Percentiles rank a stretch among this genome's conserved stretches.
Conservation (phyloP, 192 early-diverging fungal species). For the Mortierella antarctica region DNA sequence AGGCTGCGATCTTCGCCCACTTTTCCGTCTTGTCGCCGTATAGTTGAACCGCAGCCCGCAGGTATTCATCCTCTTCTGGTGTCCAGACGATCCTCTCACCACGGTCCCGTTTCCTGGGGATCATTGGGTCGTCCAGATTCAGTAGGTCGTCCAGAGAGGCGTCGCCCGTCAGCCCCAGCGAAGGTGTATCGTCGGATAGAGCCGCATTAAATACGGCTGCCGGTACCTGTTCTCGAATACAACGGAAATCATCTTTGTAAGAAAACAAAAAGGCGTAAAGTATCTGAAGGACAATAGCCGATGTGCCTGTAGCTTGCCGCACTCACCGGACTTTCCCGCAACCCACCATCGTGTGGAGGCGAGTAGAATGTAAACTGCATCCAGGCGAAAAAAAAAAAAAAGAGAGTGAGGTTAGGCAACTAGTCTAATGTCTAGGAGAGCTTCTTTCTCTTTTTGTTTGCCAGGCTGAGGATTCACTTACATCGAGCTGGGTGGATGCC, state of each 20-base stretch:
- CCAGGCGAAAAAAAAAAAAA: not conserved
- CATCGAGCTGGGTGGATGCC: conserved; percentile 33
- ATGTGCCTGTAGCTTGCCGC: not conserved
- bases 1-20: conserved; percentile 81
- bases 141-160: conserved; percentile 23
- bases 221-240: conserved; percentile 17
- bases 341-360: conserved; percentile 24
- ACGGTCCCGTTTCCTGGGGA: conserved; percentile 38
- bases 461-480: conserved; percentile 14
- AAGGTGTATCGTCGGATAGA: conserved; percentile 20
- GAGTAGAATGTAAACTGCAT: conserved; percentile 37
- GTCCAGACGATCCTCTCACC: conserved; percentile 72
- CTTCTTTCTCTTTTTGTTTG: conserved; percentile 1
- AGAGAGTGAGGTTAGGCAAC: not conserved
- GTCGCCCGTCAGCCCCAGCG: conserved; percentile 34
- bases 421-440: not conserved
- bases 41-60: conserved; percentile 76
- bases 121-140: conserved; percentile 20
- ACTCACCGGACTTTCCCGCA: conserved; percentile 24
- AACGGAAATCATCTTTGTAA: not conserved
- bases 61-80: conserved; percentile 77
- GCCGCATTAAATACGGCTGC: conserved; percentile 21
- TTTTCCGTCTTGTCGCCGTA: conserved; percentile 83
- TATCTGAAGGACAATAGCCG: not conserved
- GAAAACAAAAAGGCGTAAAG: not conserved